Base-by-base conservation (phyloP, 148 eudicot species). In the Amaranthus palmeri region DNA sequence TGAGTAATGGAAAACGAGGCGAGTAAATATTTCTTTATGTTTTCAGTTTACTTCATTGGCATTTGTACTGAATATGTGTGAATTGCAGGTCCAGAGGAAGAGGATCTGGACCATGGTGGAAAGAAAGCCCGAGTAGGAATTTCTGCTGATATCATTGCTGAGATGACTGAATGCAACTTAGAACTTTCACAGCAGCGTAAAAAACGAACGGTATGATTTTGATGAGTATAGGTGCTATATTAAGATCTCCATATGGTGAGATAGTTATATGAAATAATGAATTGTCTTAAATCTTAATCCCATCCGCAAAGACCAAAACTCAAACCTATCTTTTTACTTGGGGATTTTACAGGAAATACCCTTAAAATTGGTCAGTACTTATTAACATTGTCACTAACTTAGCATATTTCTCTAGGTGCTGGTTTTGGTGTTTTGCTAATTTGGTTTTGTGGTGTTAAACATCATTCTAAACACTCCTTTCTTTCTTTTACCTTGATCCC, bases 1-100 rank as follows among this genome's bases (percentile, higher is more conserved):
- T 88, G 65, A 92, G 88, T 84, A 95, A 95, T 75, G 99, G 97
- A 72, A 95, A 87, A 86, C 85, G 99, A 91, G 96, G 99, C 90
- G 15, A 4, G 68, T 54, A 6, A 69, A 67, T 71, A 13, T 17
- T 70, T n/a, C 36, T 56, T 14, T 17, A 64, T 66, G 42, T 54
- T 51, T 61, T 59, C 52, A 7, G 41, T 13, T 3, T 3, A 40
- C 48, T 12, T 60, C 48, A 70, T 14, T 36, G 5, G 74, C 10
- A 15, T 44, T 75, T 79, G 54, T 58, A 17, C 71, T 67, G 3
- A 64, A 25, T 60, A 15, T 67, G 53, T 42, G 61, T 79, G 68
- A 63, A 8, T 42, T 78, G 67, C 75, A 91, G 97, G 82, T 76
- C 79, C 88, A 48, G 90, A 86, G 56, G 92, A 86, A 57, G 91